Base-by-base conservation (phyloP, 805 yeast species). In the Wickerhamomyces mucosus region DNA sequence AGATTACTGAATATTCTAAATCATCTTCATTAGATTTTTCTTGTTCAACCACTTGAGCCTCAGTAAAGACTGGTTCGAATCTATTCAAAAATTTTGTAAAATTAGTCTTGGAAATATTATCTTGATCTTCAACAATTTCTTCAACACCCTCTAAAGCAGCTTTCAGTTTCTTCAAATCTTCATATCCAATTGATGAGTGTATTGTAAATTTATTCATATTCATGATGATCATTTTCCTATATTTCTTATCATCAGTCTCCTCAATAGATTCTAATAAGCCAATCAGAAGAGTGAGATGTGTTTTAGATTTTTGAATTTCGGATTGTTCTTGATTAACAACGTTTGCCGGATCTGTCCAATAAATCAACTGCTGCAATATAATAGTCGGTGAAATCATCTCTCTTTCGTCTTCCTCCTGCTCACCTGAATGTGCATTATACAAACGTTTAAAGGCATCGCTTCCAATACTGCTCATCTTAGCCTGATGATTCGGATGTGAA, bases 321-420 rank as follows among this genome's bases (percentile, higher is more conserved):
- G 58, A 69, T 6, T 61, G 61, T 1, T 61, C 43, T 26, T 59
- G 55, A 36, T 70, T 67, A 3, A 75, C 84, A 7, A 78, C 56
- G 40, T 75, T 71, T 27, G 60, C 57, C 6, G 95, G 94, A 50
- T 85, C 89, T 14, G 94, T 79, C 95, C 96, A 84, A 46, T 75
- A 73, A 16, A 80, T 61, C 28, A 89, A 55, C 45, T 83, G 94
- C 40, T 77, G 85, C 20, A 79, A 56, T 3, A 81, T 69, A 8
- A 61, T 60, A 10, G 65, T 57, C 0, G 84, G 79, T 3, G 58
- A 35, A 3, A 53, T 39, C 28, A 46, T 41, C 13, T 50, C 52
- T 7, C 48, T 51, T 14, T 35, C 46, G 11, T 46, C 50, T 16
- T 55, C 56, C 11, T 43, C 46, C 18, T 54, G 53, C 15, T 58